phyloP scores from a whole-genome alignment of 495 filamentous ascomycete genomes.

The Penicillium egyptiacum region DNA sequence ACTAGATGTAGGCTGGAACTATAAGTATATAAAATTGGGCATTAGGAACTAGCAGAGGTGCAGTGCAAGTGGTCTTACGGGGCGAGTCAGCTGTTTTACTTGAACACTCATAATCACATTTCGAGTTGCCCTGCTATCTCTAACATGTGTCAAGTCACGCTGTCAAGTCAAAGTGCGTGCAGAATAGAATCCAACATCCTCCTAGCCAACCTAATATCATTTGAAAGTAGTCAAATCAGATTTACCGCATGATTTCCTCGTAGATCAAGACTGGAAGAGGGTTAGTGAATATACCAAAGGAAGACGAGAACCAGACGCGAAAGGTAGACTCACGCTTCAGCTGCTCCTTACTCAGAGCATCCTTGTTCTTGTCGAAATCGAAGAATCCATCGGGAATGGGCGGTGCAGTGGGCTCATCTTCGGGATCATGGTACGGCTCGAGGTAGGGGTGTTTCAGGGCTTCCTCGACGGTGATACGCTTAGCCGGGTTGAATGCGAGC shows the following conservation, averaged over 20 bases:
- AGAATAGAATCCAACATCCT: constrained; percentile 15
- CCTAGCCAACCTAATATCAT: not conserved
- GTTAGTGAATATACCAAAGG: constrained; percentile 13
- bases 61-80: not conserved
- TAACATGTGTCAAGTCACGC: constrained; percentile 16
- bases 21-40: not conserved
- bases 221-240: not conserved
- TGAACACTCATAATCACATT: constrained; percentile 10
- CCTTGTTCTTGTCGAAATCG: constrained; percentile 99
- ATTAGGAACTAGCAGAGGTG: not conserved
- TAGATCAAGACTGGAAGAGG: constrained; percentile 74
- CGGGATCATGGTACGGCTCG: constrained; percentile 98
- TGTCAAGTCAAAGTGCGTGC: constrained; percentile 10
- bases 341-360: constrained; percentile 96
- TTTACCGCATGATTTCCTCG: constrained; percentile 97
- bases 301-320: not conserved
- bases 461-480: constrained; percentile 97
- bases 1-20: not conserved
- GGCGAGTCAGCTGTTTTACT: not conserved
- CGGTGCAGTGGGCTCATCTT: constrained; percentile 95
- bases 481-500: constrained; percentile 96
- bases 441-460: constrained; percentile 97
- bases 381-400: constrained; percentile 99
- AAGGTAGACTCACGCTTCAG: constrained; percentile 68
- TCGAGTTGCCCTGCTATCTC: constrained; percentile 15